Evolutionary conservation across 192 early-diverging fungal genomes (phyloP).

Genomic region (Backusella luteola): DNA sequence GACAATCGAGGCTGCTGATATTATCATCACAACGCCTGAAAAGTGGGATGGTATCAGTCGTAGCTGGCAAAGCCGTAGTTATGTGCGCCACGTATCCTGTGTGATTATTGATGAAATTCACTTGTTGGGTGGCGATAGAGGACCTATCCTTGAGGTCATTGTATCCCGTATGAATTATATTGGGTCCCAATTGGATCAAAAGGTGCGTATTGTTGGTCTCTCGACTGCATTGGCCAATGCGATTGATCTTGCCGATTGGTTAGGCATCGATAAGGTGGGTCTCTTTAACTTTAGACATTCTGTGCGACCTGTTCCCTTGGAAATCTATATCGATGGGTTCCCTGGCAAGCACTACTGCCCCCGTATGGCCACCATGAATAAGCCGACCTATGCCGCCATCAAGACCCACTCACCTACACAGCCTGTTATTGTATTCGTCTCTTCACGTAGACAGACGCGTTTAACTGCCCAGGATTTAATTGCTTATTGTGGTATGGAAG

Average conservation of each 20-base stretch:
- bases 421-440: slow-evolving; percentile 98
- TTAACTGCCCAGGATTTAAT: slow-evolving; percentile 97
- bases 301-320: slow-evolving; percentile 95
- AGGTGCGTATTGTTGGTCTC: slow-evolving; percentile 91
- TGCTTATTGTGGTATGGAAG: slow-evolving; percentile 87
- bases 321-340: slow-evolving; percentile 97
- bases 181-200: slow-evolving; percentile 66
- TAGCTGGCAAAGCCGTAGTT: slow-evolving; percentile 86
- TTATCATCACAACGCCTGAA: slow-evolving; percentile 97
- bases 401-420: slow-evolving; percentile 90
- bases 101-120: slow-evolving; percentile 99
- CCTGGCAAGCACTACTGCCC: slow-evolving; percentile 97
- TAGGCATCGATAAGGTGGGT: slow-evolving; percentile 82
- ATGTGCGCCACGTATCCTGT: slow-evolving; percentile 83
- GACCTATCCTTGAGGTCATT: slow-evolving; percentile 96
- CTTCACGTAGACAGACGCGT: slow-evolving; percentile 94
- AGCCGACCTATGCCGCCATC: slow-evolving; percentile 93
- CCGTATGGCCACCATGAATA: slow-evolving; percentile 98
- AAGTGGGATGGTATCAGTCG: slow-evolving; percentile 99
- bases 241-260: slow-evolving; percentile 93
- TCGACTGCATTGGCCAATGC: slow-evolving; percentile 98
- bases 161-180: slow-evolving; percentile 99
- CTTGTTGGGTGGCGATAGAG: slow-evolving; percentile 93
- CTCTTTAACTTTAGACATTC: slow-evolving; percentile 97
- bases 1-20: slow-evolving; percentile 85